These are phyloP conservation scores for Botrytis tulipae DNA, from an alignment of 2,329 filamentous ascomycete species.

Conservation along the genomic window DNA sequence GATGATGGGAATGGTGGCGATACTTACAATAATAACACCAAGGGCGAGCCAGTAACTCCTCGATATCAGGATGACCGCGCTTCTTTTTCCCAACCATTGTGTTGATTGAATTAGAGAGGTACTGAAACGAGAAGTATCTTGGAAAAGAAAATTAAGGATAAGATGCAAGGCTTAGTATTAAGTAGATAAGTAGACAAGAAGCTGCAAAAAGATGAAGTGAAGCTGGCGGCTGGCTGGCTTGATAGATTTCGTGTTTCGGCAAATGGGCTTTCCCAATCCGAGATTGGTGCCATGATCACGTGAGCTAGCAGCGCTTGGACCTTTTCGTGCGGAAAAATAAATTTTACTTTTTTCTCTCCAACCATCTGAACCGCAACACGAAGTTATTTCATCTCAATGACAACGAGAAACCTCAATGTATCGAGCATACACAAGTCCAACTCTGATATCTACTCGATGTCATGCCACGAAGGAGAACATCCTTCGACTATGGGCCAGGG, in stretches of 20 bases:
- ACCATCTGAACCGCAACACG: background rate
- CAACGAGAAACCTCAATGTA: background rate
- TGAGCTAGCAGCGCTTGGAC: background rate
- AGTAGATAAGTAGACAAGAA: background rate
- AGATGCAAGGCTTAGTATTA: background rate
- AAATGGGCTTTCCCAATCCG: background rate
- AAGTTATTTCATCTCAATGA: background rate
- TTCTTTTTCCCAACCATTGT: constrained; percentile 82
- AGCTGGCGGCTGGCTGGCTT: constrained; percentile 6
- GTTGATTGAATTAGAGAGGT: constrained; percentile 2
- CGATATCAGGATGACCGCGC: constrained; percentile 78
- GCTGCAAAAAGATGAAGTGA: background rate
- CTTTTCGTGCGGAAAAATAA: background rate
- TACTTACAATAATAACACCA: constrained; percentile 95
- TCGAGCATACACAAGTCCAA: background rate
- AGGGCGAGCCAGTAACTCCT: constrained; percentile 81
- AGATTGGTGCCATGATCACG: background rate
- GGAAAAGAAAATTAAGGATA: background rate
- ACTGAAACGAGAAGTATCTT: background rate
- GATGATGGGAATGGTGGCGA: constrained; percentile 12
- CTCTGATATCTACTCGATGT: background rate
- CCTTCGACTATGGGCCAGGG: background rate
- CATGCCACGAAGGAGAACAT: background rate
- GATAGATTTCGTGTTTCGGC: constrained; percentile 12
- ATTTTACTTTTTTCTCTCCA: background rate